phyloP scores from a whole-genome alignment of 768 basidiomycete genomes.

The Agaricus bisporus region DNA sequence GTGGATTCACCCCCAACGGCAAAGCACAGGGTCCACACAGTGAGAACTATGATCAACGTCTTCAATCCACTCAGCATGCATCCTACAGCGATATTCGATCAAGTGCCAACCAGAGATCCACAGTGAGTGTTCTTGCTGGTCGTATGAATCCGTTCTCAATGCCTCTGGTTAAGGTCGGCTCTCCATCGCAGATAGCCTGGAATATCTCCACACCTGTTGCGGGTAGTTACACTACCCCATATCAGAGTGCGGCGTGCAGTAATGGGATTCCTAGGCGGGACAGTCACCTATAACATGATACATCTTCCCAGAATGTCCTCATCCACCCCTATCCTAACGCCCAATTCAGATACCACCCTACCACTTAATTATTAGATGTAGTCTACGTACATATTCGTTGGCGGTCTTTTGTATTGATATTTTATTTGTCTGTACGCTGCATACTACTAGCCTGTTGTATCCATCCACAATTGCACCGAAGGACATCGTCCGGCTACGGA shows the following conservation, averaged over 20 bases:
- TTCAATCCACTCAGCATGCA: slow-evolving; percentile 10
- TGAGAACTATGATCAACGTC: slow-evolving; percentile 19
- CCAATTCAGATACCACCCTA: slow-evolving; percentile 26
- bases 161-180: neutral
- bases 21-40: slow-evolving; percentile 16
- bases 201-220: slow-evolving; percentile 16
- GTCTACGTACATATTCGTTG: neutral
- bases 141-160: neutral
- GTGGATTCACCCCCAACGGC: slow-evolving; percentile 24
- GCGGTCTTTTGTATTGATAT: slow-evolving; percentile 9
- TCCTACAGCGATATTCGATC: slow-evolving; percentile 9
- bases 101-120: slow-evolving; percentile 2
- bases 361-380: slow-evolving; percentile 19
- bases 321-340: slow-evolving; percentile 20
- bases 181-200: slow-evolving; percentile 18
- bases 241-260: slow-evolving; percentile 1
- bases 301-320: slow-evolving; percentile 8
- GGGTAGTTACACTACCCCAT: slow-evolving; percentile 13
- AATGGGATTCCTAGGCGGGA: slow-evolving; percentile 6
- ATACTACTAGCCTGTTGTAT: slow-evolving; percentile 5
- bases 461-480: neutral
- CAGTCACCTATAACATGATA: neutral
- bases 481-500: no score
- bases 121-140: neutral
- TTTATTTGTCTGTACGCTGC: neutral